Evolutionary conservation across 2,329 filamentous ascomycete genomes (phyloP).

Genomic region (Aschersonia sp.): DNA sequence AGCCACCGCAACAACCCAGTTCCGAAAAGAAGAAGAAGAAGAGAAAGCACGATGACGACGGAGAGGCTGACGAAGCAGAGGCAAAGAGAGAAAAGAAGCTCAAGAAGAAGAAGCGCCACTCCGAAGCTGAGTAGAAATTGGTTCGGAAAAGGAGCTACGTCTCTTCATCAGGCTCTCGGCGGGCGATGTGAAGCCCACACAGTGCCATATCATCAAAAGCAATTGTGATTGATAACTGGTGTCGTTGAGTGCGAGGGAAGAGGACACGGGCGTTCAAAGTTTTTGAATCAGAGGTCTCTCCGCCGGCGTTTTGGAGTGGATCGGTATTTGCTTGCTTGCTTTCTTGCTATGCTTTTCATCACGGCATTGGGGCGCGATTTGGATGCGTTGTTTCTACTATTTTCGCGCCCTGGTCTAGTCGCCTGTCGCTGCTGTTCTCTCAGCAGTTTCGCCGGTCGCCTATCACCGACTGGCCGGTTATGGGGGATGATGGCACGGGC

Average conservation of each 20-base stretch:
- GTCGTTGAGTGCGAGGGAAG: background rate
- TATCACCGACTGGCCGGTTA: too few relatives aligned
- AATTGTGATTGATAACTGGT: too few relatives aligned
- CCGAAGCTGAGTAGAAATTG: slow-evolving; percentile 7
- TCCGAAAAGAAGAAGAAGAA: slow-evolving; percentile 43
- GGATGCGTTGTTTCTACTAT: slow-evolving; percentile 8
- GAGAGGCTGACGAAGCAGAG: slow-evolving; percentile 39
- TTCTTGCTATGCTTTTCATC: slow-evolving; percentile 4
- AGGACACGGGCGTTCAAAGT: background rate
- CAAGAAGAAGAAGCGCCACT: slow-evolving; percentile 33
- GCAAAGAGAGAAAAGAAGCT: slow-evolving; percentile 44
- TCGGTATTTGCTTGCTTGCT: background rate
- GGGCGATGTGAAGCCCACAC: too few relatives aligned
- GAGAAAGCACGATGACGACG: slow-evolving; percentile 53
- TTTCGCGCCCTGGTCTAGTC: too few relatives aligned
- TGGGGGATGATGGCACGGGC: too few relatives aligned
- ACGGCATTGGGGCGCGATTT: slow-evolving; percentile 16
- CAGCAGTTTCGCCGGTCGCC: too few relatives aligned
- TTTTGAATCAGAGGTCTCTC: slow-evolving; percentile 7
- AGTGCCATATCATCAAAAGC: too few relatives aligned
- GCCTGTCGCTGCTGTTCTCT: too few relatives aligned
- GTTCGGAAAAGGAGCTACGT: background rate
- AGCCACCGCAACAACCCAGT: slow-evolving; percentile 15
- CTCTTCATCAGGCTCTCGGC: background rate
- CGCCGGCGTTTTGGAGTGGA: slow-evolving; percentile 20